Conservation (phyloP, 179 eudicot genomes). For the Spergularia azorica region DNA sequence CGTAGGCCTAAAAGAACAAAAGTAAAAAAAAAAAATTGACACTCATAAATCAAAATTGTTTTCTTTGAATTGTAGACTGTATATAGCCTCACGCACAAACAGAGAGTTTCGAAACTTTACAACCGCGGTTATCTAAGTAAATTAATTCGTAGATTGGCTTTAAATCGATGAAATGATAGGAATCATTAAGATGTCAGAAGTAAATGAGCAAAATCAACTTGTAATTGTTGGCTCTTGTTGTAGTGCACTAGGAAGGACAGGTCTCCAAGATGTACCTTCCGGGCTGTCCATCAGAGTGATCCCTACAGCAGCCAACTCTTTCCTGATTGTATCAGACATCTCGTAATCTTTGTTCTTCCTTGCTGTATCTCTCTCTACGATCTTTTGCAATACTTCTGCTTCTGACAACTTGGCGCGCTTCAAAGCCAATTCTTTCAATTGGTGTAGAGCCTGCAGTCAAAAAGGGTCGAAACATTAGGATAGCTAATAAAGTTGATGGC, state of each 20-base stretch:
- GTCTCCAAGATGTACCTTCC: slow-evolving; percentile 90
- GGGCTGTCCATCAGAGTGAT: slow-evolving; percentile 94
- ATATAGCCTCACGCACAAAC: no score
- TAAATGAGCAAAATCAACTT: slow-evolving; percentile 25
- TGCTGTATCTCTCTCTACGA: slow-evolving; percentile 68
- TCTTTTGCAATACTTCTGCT: slow-evolving; percentile 60
- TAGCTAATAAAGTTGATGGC: no score
- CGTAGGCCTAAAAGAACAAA: no score
- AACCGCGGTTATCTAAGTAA: no score
- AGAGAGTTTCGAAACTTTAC: no score
- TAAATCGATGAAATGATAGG: no score
- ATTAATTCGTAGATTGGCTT: no score
- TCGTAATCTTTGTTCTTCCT: slow-evolving; percentile 80
- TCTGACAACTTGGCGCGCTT: slow-evolving; percentile 82
- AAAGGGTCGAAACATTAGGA: not conserved
- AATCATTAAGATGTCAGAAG: not conserved
- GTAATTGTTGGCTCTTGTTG: slow-evolving; percentile 46
- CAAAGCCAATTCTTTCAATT: slow-evolving; percentile 78
- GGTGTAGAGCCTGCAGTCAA: slow-evolving; percentile 52
- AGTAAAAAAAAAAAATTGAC: no score
- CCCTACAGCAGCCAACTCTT: slow-evolving; percentile 80
- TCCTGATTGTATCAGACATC: slow-evolving; percentile 76
- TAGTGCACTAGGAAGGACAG: slow-evolving; percentile 68
- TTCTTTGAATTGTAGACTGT: no score
- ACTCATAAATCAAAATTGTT: no score